Percentiles rank a stretch among this genome's conserved stretches.
phyloP scores from a whole-genome alignment of 768 basidiomycete species.

The Mycena polygramma region DNA sequence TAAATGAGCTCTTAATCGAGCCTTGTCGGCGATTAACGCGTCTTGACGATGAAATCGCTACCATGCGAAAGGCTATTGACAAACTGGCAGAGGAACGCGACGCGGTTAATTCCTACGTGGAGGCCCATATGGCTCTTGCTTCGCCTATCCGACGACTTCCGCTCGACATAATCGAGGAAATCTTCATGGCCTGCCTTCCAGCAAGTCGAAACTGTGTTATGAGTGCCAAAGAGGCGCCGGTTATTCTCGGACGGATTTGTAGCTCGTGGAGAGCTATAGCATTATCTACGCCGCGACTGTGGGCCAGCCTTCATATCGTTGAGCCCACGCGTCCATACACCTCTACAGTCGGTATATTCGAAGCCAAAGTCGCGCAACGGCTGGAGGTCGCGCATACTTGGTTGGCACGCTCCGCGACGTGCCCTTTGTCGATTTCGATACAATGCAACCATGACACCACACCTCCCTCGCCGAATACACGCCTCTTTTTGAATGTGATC shows the following conservation, averaged over 20 bases:
- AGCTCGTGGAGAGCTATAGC: slow-evolving; percentile 44
- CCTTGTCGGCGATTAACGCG: not conserved
- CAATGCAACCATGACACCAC: not conserved
- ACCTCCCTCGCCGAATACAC: not conserved
- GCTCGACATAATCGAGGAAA: slow-evolving; percentile 21
- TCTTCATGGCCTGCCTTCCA: slow-evolving; percentile 32
- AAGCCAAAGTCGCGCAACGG: slow-evolving; percentile 19
- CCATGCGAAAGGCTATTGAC: not conserved
- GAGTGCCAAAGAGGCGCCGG: slow-evolving; percentile 39
- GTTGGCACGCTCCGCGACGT: slow-evolving; percentile 8
- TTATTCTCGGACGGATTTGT: slow-evolving; percentile 48
- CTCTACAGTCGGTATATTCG: not conserved
- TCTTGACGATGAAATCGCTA: slow-evolving; percentile 13
- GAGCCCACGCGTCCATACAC: slow-evolving; percentile 3
- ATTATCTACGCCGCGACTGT: slow-evolving; percentile 44
- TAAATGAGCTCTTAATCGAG: slow-evolving; percentile 3
- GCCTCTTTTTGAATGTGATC: not conserved
- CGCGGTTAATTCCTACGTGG: not conserved
- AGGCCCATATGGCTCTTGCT: slow-evolving; percentile 8
- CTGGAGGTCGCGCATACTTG: slow-evolving; percentile 17
- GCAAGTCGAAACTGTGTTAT: slow-evolving; percentile 29
- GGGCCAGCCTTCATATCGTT: slow-evolving; percentile 39
- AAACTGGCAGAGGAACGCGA: slow-evolving; percentile 1
- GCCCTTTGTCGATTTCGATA: slow-evolving; percentile 4
- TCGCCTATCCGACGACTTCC: slow-evolving; percentile 15